phyloP scores from a whole-genome alignment of 352 stramenopile genomes.

The Globisporangium spiculum region DNA sequence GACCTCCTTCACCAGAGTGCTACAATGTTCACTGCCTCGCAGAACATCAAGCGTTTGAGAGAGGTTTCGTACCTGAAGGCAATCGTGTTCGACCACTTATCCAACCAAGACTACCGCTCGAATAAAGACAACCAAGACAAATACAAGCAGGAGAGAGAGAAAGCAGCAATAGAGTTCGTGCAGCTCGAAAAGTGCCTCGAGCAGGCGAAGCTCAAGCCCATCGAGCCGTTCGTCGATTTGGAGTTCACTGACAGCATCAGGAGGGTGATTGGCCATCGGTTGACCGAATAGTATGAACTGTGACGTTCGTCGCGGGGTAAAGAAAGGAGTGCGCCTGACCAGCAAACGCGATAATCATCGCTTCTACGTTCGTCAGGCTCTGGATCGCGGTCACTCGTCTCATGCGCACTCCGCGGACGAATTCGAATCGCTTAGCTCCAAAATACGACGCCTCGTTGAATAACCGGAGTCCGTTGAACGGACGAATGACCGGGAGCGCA shows the following conservation, averaged over 20 bases:
- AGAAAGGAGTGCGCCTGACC: slow-evolving; percentile 32
- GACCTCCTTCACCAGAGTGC: slow-evolving; percentile 28
- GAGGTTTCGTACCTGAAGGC: slow-evolving; percentile 44
- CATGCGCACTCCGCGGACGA: slow-evolving; percentile 18
- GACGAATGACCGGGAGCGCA: slow-evolving; percentile 36
- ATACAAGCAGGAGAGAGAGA: slow-evolving; percentile 16
- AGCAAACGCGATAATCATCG: slow-evolving; percentile 33
- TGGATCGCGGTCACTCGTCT: slow-evolving; percentile 18
- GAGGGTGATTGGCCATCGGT: slow-evolving; percentile 10
- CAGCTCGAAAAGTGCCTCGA: slow-evolving; percentile 27
- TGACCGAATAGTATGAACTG: slow-evolving; percentile 4
- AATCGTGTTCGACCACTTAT: slow-evolving; percentile 38
- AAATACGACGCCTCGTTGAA: slow-evolving; percentile 75
- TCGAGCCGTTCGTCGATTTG: slow-evolving; percentile 37
- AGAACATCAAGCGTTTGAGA: slow-evolving; percentile 34
- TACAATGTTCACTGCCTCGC: slow-evolving; percentile 30
- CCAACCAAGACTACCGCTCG: not conserved
- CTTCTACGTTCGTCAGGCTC: slow-evolving; percentile 17
- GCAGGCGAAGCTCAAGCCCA: slow-evolving; percentile 18
- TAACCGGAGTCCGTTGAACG: slow-evolving; percentile 52
- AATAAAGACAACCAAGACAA: not conserved
- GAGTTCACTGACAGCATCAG: slow-evolving; percentile 22
- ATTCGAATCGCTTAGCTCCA: slow-evolving; percentile 47
- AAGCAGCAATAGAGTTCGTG: slow-evolving; percentile 29
- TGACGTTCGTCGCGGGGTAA: slow-evolving; percentile 3